These are phyloP conservation scores for Sporormia fimetaria DNA, from an alignment of 495 filamentous ascomycete genomes.

Conservation along the genomic window DNA sequence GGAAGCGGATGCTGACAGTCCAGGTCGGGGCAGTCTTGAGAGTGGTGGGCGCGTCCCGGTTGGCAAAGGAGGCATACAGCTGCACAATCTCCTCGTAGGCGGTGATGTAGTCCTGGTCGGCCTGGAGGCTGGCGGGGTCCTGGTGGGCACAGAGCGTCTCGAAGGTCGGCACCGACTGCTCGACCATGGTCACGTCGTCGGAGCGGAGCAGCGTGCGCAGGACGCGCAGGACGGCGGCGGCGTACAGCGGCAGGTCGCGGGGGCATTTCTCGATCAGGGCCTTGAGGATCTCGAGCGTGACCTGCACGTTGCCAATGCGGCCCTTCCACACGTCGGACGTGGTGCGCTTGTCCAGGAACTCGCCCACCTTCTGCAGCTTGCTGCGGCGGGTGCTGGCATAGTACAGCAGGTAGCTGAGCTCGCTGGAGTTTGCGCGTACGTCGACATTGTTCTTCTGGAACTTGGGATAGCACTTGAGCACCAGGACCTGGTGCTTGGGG, in stretches of 20 bases:
- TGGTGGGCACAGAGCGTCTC: conserved; percentile 72
- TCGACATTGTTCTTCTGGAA: conserved; percentile 80
- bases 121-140: conserved; percentile 66
- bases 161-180: conserved; percentile 74
- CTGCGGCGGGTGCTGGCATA: conserved; percentile 85
- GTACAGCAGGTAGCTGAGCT: conserved; percentile 89
- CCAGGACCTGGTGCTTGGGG: conserved; percentile 85
- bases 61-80: conserved; percentile 67
- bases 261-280: conserved; percentile 86
- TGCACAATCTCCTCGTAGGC: conserved; percentile 70
- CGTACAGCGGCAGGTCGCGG: conserved; percentile 79
- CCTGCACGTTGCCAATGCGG: conserved; percentile 79
- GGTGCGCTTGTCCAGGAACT: conserved; percentile 82
- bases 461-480: conserved; percentile 85
- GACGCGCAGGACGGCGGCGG: conserved; percentile 65
- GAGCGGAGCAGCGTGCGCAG: conserved; percentile 66
- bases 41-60: conserved; percentile 37
- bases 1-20: conserved; percentile 71
- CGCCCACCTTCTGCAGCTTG: conserved; percentile 88
- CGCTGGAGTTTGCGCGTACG: conserved; percentile 84
- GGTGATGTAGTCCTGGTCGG: conserved; percentile 69
- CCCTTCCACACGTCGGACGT: conserved; percentile 73
- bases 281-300: conserved; percentile 77
- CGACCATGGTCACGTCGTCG: conserved; percentile 75
- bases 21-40: conserved; percentile 47